Conservation (phyloP, 225 moss, liverwort and hornwort species). For the Antitrichia curtipendula region DNA sequence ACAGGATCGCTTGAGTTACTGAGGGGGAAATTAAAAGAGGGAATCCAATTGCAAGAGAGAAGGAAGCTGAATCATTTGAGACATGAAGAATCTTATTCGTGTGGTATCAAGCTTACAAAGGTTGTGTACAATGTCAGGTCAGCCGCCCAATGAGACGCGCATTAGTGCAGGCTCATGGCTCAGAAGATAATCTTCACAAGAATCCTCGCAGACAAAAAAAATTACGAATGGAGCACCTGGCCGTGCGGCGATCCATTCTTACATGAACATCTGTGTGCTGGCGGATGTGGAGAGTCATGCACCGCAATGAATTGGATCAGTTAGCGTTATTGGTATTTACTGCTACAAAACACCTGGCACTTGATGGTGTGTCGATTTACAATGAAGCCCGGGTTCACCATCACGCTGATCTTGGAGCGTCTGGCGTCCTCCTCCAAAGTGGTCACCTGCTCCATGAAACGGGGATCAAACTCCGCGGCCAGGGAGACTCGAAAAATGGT, state of each 20-base stretch:
- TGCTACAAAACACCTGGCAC: conserved; percentile 41
- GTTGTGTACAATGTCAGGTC: conserved; percentile 18
- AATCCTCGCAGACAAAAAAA: conserved; percentile 5
- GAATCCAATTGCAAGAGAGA: neutral
- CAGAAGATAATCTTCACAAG: conserved; percentile 17
- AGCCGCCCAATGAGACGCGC: conserved; percentile 23
- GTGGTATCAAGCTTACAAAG: neutral
- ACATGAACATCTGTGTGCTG: neutral
- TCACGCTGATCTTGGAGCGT: conserved; percentile 25
- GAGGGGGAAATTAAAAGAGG: no score
- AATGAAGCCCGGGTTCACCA: conserved; percentile 42
- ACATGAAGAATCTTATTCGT: neutral
- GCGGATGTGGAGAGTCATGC: neutral
- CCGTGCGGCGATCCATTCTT: neutral
- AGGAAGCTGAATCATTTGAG: neutral
- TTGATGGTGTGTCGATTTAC: conserved; percentile 32
- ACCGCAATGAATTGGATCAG: neutral
- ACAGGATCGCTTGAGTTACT: neutral
- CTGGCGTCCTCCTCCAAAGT: conserved; percentile 6
- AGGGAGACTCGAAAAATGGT: conserved; percentile 17
- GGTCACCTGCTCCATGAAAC: conserved; percentile 36
- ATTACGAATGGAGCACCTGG: neutral
- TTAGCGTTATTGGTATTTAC: conserved; percentile 13
- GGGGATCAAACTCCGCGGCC: conserved; percentile 11
- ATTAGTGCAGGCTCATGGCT: conserved; percentile 22